Percentiles rank a stretch among this genome's conserved stretches.
Evolutionary conservation across 1,284 basidiomycete genomes (phyloP).

Genomic region (Cryptococcus sp.): DNA sequence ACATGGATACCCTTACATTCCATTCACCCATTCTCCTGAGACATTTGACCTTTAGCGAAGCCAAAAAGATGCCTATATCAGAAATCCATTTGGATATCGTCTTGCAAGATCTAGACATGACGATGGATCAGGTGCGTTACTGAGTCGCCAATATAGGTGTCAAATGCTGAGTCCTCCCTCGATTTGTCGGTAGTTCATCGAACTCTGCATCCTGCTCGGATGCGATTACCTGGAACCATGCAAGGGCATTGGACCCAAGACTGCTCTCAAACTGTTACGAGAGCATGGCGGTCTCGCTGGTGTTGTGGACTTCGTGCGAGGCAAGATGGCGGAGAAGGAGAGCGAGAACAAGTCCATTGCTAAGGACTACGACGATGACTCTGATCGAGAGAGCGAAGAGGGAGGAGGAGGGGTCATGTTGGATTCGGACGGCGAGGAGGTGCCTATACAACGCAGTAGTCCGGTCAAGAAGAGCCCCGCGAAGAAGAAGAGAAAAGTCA

Average conservation of each 20-base stretch:
- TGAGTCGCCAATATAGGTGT: not conserved
- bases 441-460: constrained; percentile 17
- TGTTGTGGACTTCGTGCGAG: constrained; percentile 78
- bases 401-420: constrained; percentile 26
- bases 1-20: constrained; percentile 99
- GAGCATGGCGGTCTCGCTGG: constrained; percentile 80
- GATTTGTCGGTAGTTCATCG: constrained; percentile 72
- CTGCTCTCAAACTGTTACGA: constrained; percentile 87
- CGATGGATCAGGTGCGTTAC: constrained; percentile 75
- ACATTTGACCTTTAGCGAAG: constrained; percentile 98
- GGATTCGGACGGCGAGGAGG: constrained; percentile 39
- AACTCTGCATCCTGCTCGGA: constrained; percentile 93
- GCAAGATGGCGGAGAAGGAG: constrained; percentile 64
- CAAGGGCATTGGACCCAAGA: constrained; percentile 66
- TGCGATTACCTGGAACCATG: constrained; percentile 87
- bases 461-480: constrained; percentile 41
- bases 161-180: not conserved
- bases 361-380: constrained; percentile 23
- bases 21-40: constrained; percentile 86
- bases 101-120: constrained; percentile 85
- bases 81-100: constrained; percentile 84
- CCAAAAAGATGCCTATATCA: constrained; percentile 95
- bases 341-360: constrained; percentile 43
- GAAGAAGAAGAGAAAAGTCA: constrained; percentile 54
- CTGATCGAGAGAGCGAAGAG: constrained; percentile 43